Evolutionary conservation across 2,329 filamentous ascomycete genomes (phyloP), one percentile per base, ranked within the genome.

Genomic region (Arthrinium phaeospermum): DNA sequence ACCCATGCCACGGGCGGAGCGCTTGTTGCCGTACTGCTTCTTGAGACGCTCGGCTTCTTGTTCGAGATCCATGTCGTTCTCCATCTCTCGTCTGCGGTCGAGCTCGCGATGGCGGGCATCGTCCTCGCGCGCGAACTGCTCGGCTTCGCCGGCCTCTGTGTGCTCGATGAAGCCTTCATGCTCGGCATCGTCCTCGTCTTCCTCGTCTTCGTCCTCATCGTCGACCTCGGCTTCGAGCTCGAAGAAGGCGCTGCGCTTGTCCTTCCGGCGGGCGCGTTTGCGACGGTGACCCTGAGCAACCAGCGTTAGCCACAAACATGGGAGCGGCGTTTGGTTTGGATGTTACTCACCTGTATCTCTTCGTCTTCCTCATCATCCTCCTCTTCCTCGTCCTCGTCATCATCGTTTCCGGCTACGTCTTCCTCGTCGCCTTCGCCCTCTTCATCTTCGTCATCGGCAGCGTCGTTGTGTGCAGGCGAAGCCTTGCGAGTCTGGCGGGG

Each of bases 211-310:
- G 77, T 98, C 95, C 78, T 97, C 95, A 75, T 97, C 96, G 80
- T 98, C 96, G 77, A 99, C 96, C 84, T 98, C 96, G 81, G 96
- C 96, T 87, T 99, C 96, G 79, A 96, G 94, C 91, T 99, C 96
- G 84, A 99, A 91, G 90, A 98, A 98, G 79, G 93, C 92, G 77
- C 94, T 94, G 75, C 94, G 91, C 75, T 89, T 89, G 75, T 93
- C 91, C 81, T 90, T 91, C 81, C 91, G 92, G 72, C 95, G 93
- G 82, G 91, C 92, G 72, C 95, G 93, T 83, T 98, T 98, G 78
- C 93, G 90, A 72, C 94, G 93, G 79, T 94, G 89, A 72, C 87
- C 85, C 89, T 90, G 72, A 75, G 14, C 69, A 30, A 14, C 61
- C 12, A 44, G 41, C 8, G n/a, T 27, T 16, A 68, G 49, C 49